These are phyloP conservation scores for Lyophyllum semitale DNA, from an alignment of 768 basidiomycete species.

Conservation along the genomic window DNA sequence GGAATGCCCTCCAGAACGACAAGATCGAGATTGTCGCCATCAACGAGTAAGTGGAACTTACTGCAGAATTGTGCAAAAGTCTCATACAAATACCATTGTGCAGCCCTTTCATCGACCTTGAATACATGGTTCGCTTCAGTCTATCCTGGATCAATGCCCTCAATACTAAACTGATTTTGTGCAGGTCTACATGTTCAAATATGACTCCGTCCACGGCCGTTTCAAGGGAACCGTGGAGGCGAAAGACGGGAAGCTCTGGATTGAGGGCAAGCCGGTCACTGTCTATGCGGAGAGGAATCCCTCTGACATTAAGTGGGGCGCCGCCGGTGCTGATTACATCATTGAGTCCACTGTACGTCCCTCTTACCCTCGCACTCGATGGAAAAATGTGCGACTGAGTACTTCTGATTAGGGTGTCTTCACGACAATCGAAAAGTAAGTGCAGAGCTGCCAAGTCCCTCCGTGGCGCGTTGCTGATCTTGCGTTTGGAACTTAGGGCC, in stretches of 20 bases:
- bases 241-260: conserved; percentile 87
- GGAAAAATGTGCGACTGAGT: not conserved
- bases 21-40: conserved; percentile 88
- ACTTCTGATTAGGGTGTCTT: conserved; percentile 78
- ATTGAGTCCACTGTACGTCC: conserved; percentile 88
- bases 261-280: conserved; percentile 76
- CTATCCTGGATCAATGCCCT: not conserved
- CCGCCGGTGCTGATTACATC: conserved; percentile 85
- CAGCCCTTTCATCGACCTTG: conserved; percentile 96
- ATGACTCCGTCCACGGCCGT: conserved; percentile 89
- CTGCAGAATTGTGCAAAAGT: not conserved
- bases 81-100: not conserved
- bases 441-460: not conserved
- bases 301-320: conserved; percentile 79
- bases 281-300: conserved; percentile 90
- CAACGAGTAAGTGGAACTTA: conserved; percentile 73
- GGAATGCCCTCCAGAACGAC: conserved; percentile 81
- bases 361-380: not conserved
- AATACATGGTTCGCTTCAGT: conserved; percentile 79
- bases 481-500: conserved; percentile 52
- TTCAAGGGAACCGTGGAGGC: conserved; percentile 83
- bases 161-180: not conserved
- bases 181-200: conserved; percentile 99
- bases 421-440: conserved; percentile 89
- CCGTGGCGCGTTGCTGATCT: conserved; percentile 16